These are phyloP conservation scores for Talaromyces liani DNA, from an alignment of 495 filamentous ascomycete genomes.

Conservation along the genomic window DNA sequence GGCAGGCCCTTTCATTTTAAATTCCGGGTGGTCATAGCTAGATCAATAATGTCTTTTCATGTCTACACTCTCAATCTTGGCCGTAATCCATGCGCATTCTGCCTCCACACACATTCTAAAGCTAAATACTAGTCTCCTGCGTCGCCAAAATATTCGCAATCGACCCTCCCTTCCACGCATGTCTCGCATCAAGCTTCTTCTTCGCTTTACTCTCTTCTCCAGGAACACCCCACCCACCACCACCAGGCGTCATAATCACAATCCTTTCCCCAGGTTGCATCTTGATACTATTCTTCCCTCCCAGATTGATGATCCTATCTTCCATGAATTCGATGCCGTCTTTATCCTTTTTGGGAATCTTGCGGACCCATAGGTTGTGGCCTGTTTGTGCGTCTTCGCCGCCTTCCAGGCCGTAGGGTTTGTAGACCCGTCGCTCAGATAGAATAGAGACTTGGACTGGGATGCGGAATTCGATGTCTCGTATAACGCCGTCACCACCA, in stretches of 20 bases:
- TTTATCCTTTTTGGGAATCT: slow-evolving; percentile 12
- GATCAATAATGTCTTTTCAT: slow-evolving; percentile 2
- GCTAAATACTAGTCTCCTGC: slow-evolving; percentile 26
- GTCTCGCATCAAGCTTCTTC: slow-evolving; percentile 17
- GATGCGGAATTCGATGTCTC: slow-evolving; percentile 89
- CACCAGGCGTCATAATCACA: slow-evolving; percentile 43
- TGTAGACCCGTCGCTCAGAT: slow-evolving; percentile 69
- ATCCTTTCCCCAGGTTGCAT: slow-evolving; percentile 78
- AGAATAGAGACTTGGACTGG: slow-evolving; percentile 74
- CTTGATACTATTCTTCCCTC: slow-evolving; percentile 75
- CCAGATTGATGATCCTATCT: slow-evolving; percentile 63
- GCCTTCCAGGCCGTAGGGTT: slow-evolving; percentile 71
- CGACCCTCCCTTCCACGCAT: slow-evolving; percentile 24
- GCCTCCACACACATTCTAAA: background rate
- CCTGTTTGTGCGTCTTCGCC: slow-evolving; percentile 68
- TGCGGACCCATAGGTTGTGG: slow-evolving; percentile 70
- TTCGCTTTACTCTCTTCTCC: slow-evolving; percentile 9
- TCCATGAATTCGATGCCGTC: slow-evolving; percentile 27
- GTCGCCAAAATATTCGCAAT: slow-evolving; percentile 19
- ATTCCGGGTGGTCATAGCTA: background rate
- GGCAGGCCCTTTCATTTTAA: background rate
- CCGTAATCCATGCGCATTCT: background rate
- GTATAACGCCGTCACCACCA: slow-evolving; percentile 67
- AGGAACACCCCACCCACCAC: slow-evolving; percentile 28
- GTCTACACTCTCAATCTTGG: background rate